phyloP scores from a whole-genome alignment of 1,139 yeast genomes.

The Saccharomyces hybrid region DNA sequence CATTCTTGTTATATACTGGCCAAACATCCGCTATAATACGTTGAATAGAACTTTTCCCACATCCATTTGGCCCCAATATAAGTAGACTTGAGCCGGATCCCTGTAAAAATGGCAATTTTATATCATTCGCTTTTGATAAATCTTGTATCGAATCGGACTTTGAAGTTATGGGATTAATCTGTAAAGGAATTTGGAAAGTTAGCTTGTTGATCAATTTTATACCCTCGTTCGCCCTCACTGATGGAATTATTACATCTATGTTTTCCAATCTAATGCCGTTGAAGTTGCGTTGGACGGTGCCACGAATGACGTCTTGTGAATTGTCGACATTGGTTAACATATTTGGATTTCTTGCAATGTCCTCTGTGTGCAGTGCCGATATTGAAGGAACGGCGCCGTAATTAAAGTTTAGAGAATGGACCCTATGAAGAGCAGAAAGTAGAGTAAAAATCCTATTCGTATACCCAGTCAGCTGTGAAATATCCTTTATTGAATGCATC shows the following conservation, averaged over 20 bases:
- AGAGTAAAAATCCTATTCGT: slow-evolving; percentile 79
- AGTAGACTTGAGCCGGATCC: slow-evolving; percentile 57
- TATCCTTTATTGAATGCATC: slow-evolving; percentile 90
- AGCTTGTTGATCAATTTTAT: slow-evolving; percentile 51
- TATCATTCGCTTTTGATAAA: slow-evolving; percentile 16
- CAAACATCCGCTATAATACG: slow-evolving; percentile 82
- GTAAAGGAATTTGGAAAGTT: slow-evolving; percentile 52
- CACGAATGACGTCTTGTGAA: slow-evolving; percentile 40
- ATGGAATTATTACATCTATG: slow-evolving; percentile 76
- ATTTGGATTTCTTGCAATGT: not conserved
- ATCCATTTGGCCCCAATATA: slow-evolving; percentile 80
- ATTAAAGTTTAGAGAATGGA: slow-evolving; percentile 62
- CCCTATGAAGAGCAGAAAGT: slow-evolving; percentile 70
- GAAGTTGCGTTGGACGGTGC: slow-evolving; percentile 75
- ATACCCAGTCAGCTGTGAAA: slow-evolving; percentile 86
- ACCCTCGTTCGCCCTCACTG: slow-evolving; percentile 48
- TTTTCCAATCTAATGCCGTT: slow-evolving; percentile 77
- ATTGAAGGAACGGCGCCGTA: slow-evolving; percentile 40
- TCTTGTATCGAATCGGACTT: slow-evolving; percentile 23
- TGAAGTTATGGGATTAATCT: slow-evolving; percentile 20
- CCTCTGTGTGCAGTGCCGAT: not conserved
- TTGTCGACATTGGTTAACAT: not conserved
- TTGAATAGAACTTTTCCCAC: slow-evolving; percentile 84
- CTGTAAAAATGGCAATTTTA: slow-evolving; percentile 21
- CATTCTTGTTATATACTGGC: slow-evolving; percentile 70